Base-by-base conservation (phyloP, 192 early-diverging fungal genomes). In the Dispira simplex region DNA sequence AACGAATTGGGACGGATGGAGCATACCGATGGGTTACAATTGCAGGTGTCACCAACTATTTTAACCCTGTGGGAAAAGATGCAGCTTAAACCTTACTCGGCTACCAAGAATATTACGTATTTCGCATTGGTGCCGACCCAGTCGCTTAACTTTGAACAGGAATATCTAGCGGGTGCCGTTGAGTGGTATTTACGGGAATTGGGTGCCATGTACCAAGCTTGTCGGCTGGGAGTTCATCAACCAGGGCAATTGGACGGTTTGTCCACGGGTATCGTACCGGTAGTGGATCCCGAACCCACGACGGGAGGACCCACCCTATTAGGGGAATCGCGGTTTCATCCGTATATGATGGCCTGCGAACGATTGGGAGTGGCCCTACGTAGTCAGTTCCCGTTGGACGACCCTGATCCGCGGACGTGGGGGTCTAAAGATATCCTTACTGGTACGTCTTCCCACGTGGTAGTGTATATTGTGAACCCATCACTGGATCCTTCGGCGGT, bases 11-110 rank as follows among this genome's bases (percentile, higher is more conserved):
- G 43, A 16, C 28, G 59, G 1, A 9, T 13, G 6, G 43, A 20
- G n/a, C 44, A 43, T 18, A 26, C 18, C 18, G 27, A 16, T 18
- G 26, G 44, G 14, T n/a, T 62, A 20, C 59, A 62, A 12, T 14
- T 62, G 1, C 59, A 62, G 25, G 43, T 25, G 44, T 16, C 32
- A 6, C 16, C 59, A 12, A 45, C 59, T 8, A 44, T 62, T 14
- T 21, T 62, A 44, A 20, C 59, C n/a, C n/a, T 62, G n/a, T 62
- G 59, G 59, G 59, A 62, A n/a, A 62, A 62, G 59, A 44, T 62
- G 44, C 59, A 45, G 18, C 43, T 62, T 14, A 45, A 20, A n/a
- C 59, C 59, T 5, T 44, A 23, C 12, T 44, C 59, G 44, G 8
- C 28, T 21, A 21, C 59, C 44, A 62, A 62, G 43, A 20, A 62